Percentiles rank a stretch among this genome's conserved stretches.
Conservation (phyloP, 2,329 filamentous ascomycete genomes). For the Diaporthe sp. region DNA sequence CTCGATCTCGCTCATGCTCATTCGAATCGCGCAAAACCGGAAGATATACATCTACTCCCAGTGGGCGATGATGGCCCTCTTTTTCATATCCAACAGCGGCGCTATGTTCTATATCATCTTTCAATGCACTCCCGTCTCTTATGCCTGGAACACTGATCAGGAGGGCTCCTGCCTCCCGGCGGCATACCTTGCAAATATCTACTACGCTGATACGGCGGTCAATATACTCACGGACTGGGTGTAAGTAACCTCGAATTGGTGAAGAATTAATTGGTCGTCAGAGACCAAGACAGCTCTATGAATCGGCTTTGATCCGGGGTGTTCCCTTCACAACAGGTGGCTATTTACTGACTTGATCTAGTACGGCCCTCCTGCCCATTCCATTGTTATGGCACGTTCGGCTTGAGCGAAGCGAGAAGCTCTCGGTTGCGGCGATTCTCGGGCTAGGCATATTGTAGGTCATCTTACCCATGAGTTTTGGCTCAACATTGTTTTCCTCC, state of each 20-base stretch:
- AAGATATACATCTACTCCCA: conserved; percentile 34
- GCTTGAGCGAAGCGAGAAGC: conserved; percentile 39
- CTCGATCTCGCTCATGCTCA: conserved; percentile 40
- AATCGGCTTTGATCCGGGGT: background rate
- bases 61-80: conserved; percentile 39
- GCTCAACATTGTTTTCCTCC: background rate
- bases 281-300: background rate
- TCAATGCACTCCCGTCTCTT: conserved; percentile 37
- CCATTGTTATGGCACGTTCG: conserved; percentile 38
- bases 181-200: conserved; percentile 36
- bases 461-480: background rate
- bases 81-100: conserved; percentile 37
- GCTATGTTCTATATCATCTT: conserved; percentile 39
- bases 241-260: background rate
- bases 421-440: conserved; percentile 38
- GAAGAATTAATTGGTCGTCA: background rate
- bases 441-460: conserved; percentile 40
- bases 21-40: conserved; percentile 40
- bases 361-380: conserved; percentile 32
- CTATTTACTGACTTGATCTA: background rate
- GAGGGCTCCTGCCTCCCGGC: conserved; percentile 33
- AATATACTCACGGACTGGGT: conserved; percentile 39
- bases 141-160: conserved; percentile 39
- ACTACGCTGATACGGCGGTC: conserved; percentile 29
- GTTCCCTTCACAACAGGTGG: background rate